Conservation (phyloP, 176 grass and related monocot species). For the Oryza officinalis region DNA sequence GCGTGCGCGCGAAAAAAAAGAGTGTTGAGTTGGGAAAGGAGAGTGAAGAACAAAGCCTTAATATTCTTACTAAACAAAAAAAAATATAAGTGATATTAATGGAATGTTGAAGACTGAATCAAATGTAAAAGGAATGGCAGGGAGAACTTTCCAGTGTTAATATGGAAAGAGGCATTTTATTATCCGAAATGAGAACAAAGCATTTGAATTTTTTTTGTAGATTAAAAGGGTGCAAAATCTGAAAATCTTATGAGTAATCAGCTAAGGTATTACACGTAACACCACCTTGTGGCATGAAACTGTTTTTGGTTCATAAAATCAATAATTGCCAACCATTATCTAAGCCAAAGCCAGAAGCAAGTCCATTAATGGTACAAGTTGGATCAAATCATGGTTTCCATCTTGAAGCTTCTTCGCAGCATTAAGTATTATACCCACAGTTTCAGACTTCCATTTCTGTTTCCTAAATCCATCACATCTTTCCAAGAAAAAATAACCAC, state of each 20-base stretch:
- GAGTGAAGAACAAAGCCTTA: no score
- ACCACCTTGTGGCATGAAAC: background rate
- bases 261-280: background rate
- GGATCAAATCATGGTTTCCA: background rate
- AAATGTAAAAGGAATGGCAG: background rate
- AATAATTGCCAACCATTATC: background rate
- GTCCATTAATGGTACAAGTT: background rate
- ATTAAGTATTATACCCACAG: background rate
- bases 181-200: background rate
- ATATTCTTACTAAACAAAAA: conserved; percentile 21
- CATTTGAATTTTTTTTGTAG: background rate
- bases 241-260: background rate
- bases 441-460: background rate
- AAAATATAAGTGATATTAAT: conserved; percentile 17
- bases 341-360: background rate
- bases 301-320: background rate
- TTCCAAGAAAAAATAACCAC: conserved; percentile 12
- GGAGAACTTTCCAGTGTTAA: background rate
- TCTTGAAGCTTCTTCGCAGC: background rate
- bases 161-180: background rate
- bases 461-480: background rate
- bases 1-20: no score
- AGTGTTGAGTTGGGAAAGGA: no score
- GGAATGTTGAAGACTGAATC: conserved; percentile 1
- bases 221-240: background rate